Evolutionary conservation across 495 filamentous ascomycete genomes (phyloP).

Genomic region (Aspergillus diversus): DNA sequence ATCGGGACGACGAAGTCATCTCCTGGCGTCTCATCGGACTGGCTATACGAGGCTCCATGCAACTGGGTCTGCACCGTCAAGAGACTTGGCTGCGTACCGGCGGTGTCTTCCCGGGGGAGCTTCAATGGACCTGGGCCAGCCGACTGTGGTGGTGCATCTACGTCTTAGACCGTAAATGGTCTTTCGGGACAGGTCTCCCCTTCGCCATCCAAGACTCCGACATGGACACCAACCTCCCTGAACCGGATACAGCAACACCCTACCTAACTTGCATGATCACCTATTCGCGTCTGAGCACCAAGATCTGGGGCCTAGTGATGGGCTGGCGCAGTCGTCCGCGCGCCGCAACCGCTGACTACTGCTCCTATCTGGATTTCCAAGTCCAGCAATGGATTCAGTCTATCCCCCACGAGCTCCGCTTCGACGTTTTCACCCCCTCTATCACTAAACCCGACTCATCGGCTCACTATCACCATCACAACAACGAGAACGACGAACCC

Average conservation of each 20-base stretch:
- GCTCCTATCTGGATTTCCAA: slow-evolving; percentile 71
- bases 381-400: slow-evolving; percentile 76
- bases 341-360: slow-evolving; percentile 60
- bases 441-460: not conserved
- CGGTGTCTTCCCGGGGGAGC: slow-evolving; percentile 56
- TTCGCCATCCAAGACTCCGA: slow-evolving; percentile 80
- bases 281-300: slow-evolving; percentile 72
- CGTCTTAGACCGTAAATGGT: slow-evolving; percentile 78
- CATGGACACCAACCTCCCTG: slow-evolving; percentile 74
- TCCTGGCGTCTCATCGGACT: slow-evolving; percentile 78
- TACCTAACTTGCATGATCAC: slow-evolving; percentile 59
- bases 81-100: slow-evolving; percentile 68
- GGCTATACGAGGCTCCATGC: slow-evolving; percentile 70
- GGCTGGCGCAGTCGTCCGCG: slow-evolving; percentile 49
- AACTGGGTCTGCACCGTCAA: slow-evolving; percentile 76
- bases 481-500: slow-evolving; percentile 27
- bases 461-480: not conserved
- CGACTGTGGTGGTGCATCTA: slow-evolving; percentile 84
- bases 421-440: slow-evolving; percentile 43
- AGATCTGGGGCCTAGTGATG: slow-evolving; percentile 68
- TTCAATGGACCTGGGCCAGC: slow-evolving; percentile 63
- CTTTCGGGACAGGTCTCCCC: slow-evolving; percentile 78
- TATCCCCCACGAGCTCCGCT: slow-evolving; percentile 56
- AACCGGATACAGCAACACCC: slow-evolving; percentile 53
- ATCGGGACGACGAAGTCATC: slow-evolving; percentile 76